Conservation (phyloP, 345 rosid species). For the Microcos paniculata region DNA sequence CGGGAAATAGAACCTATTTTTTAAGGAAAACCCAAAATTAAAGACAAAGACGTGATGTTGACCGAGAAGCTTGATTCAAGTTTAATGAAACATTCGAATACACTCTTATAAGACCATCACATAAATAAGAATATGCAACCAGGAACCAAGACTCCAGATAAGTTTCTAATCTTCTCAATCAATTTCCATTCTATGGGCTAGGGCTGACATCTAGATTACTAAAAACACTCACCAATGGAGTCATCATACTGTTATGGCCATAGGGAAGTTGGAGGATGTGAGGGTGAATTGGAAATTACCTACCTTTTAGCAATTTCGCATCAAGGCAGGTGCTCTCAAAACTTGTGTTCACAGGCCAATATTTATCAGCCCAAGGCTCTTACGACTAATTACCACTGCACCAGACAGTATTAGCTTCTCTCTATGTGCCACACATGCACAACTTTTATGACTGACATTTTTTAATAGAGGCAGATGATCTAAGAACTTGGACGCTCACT, state of each 20-base stretch:
- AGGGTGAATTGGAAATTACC: background rate
- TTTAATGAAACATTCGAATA: background rate
- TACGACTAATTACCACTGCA: background rate
- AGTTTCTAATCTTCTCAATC: background rate
- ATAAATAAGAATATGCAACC: background rate
- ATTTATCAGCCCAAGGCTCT: background rate
- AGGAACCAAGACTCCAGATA: background rate
- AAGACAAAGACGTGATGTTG: background rate
- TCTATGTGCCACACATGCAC: background rate
- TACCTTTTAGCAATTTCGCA: background rate
- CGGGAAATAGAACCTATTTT: no score
- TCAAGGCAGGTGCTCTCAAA: background rate
- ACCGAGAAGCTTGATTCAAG: background rate
- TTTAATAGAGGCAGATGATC: background rate
- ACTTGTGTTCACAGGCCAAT: background rate
- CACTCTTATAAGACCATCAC: background rate
- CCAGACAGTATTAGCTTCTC: background rate
- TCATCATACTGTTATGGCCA: background rate
- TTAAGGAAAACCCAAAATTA: background rate
- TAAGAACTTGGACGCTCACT: background rate
- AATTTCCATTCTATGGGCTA: background rate
- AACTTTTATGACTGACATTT: background rate
- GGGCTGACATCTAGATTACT: background rate
- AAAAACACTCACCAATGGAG: background rate
- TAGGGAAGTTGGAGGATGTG: background rate